Evolutionary conservation across 345 rosid species (phyloP).

Genomic region (Dimocarpus longan): DNA sequence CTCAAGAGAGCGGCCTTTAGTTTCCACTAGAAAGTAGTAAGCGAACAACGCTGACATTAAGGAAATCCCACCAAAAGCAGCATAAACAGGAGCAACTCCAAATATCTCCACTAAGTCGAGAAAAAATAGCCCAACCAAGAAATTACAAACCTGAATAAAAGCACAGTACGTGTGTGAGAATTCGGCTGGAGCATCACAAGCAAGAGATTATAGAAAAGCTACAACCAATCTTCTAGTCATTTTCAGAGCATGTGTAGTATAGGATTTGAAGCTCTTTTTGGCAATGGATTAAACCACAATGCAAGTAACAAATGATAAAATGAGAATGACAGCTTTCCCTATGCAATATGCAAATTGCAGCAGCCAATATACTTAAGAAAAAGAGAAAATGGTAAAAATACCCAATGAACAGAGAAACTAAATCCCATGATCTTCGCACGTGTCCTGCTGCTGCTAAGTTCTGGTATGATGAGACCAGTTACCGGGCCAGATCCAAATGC

Average conservation of each 20-base stretch:
- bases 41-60: conserved; percentile 64
- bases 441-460: conserved; percentile 65
- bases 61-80: conserved; percentile 61
- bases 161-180: neutral
- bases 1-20: conserved; percentile 75
- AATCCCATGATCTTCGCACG: conserved; percentile 80
- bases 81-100: conserved; percentile 64
- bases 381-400: conserved; percentile 25
- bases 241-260: neutral
- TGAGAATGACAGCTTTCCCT: neutral
- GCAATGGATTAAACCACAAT: neutral
- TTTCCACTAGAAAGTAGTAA: conserved; percentile 57
- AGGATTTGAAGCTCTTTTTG: neutral
- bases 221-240: neutral
- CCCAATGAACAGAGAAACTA: conserved; percentile 84
- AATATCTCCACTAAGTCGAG: conserved; percentile 58
- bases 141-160: conserved; percentile 63
- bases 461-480: conserved; percentile 74
- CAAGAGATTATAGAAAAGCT: neutral
- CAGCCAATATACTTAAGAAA: neutral
- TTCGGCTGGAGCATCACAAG: neutral
- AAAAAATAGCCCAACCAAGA: conserved; percentile 79
- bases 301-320: conserved; percentile 1
- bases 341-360: neutral
- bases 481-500: conserved; percentile 83